Conservation (phyloP, 2,329 filamentous ascomycete genomes). For the Fusarium nygamai region DNA sequence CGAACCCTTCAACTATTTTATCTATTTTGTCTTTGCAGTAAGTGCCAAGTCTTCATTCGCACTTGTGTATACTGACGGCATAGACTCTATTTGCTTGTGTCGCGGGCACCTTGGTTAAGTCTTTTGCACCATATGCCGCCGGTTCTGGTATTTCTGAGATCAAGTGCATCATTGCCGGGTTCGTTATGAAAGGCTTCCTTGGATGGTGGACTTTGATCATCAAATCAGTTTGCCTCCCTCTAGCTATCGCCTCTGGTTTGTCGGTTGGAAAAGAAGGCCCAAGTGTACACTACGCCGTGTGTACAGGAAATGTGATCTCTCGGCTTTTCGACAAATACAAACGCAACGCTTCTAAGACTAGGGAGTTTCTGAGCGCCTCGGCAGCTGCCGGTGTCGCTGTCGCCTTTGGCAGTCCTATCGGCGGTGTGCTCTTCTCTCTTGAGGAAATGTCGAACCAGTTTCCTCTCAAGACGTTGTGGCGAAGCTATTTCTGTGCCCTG, state of each 20-base stretch:
- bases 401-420: slow-evolving; percentile 96
- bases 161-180: slow-evolving; percentile 98
- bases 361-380: slow-evolving; percentile 93
- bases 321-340: slow-evolving; percentile 92
- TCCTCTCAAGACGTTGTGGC: slow-evolving; percentile 96
- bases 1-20: slow-evolving; percentile 80
- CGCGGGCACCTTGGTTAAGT: slow-evolving; percentile 85
- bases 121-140: slow-evolving; percentile 93
- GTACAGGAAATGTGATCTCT: slow-evolving; percentile 96
- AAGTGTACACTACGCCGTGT: slow-evolving; percentile 98
- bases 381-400: slow-evolving; percentile 96
- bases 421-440: slow-evolving; percentile 93
- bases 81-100: slow-evolving; percentile 82
- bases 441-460: slow-evolving; percentile 99
- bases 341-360: slow-evolving; percentile 89
- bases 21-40: slow-evolving; percentile 89
- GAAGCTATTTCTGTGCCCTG: slow-evolving; percentile 96
- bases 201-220: slow-evolving; percentile 92
- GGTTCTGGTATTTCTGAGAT: slow-evolving; percentile 98
- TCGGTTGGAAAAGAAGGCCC: slow-evolving; percentile 98
- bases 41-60: slow-evolving; percentile 34
- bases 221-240: slow-evolving; percentile 89
- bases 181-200: slow-evolving; percentile 98
- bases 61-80: slow-evolving; percentile 7
- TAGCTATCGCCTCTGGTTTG: slow-evolving; percentile 92